phyloP scores from a whole-genome alignment of 257 asterid species.

The Fraxinus quadrangulata region DNA sequence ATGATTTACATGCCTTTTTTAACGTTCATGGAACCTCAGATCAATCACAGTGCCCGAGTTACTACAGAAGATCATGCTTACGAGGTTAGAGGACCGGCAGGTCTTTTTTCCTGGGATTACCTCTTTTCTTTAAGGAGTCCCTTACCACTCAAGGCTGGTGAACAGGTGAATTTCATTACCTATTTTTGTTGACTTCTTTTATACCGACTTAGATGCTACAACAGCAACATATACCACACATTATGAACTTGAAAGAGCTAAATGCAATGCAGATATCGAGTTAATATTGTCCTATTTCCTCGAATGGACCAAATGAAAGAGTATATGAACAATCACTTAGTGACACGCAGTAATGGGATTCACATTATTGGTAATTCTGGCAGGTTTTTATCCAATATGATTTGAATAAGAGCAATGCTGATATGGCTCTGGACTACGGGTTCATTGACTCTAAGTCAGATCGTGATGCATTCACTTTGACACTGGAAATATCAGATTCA shows the following conservation, averaged over 20 bases:
- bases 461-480: slow-evolving; percentile 84
- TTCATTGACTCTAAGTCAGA: slow-evolving; percentile 60
- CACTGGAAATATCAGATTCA: slow-evolving; percentile 73
- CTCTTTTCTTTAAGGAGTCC: slow-evolving; percentile 81
- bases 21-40: slow-evolving; percentile 43
- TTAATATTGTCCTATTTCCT: no score
- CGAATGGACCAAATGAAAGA: neutral
- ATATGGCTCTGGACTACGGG: slow-evolving; percentile 95
- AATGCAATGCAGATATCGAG: neutral
- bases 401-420: slow-evolving; percentile 89
- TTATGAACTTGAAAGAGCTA: neutral
- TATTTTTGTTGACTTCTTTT: neutral
- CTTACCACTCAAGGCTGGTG: slow-evolving; percentile 73
- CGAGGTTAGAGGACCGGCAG: slow-evolving; percentile 87
- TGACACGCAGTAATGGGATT: neutral
- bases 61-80: slow-evolving; percentile 88
- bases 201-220: neutral
- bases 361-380: slow-evolving; percentile 26
- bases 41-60: slow-evolving; percentile 77
- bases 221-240: neutral
- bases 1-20: neutral
- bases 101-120: slow-evolving; percentile 93
- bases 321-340: neutral
- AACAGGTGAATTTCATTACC: slow-evolving; percentile 61
- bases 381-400: slow-evolving; percentile 87